These are phyloP conservation scores for Neofusicoccum sp. DNA, from an alignment of 2,329 filamentous ascomycete genomes.

Conservation along the genomic window DNA sequence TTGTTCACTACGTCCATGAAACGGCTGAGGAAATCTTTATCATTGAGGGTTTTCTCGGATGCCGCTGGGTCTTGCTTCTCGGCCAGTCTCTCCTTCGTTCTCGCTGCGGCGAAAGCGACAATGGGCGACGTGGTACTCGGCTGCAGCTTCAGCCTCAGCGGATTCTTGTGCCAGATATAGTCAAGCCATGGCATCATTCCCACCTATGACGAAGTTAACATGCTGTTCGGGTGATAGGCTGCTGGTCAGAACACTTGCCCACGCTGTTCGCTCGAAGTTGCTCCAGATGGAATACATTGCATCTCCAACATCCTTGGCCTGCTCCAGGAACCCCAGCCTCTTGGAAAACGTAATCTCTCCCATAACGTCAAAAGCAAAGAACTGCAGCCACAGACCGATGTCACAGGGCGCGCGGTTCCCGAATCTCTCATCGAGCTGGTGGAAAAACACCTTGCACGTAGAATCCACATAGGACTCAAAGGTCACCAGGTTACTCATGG, in stretches of 20 bases:
- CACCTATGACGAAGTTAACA: not conserved
- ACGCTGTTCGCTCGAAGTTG: constrained; percentile 34
- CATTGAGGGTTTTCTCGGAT: not conserved
- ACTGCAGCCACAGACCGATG: constrained; percentile 46
- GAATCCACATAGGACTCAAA: constrained; percentile 29
- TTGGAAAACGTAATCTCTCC: constrained; percentile 25
- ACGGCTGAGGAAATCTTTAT: not conserved
- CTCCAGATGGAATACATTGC: not conserved
- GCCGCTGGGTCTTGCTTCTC: not conserved
- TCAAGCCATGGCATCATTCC: constrained; percentile 18
- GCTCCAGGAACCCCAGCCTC: constrained; percentile 23
- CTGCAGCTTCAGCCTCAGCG: not conserved
- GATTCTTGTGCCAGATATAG: constrained; percentile 15
- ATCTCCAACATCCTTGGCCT: constrained; percentile 17
- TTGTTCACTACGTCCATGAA: constrained; percentile 3
- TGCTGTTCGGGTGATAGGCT: not conserved
- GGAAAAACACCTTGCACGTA: constrained; percentile 30
- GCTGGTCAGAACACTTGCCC: constrained; percentile 26
- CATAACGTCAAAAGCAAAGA: constrained; percentile 25
- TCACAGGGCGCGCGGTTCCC: constrained; percentile 22
- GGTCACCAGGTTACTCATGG: constrained; percentile 31
- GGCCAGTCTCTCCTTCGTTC: not conserved
- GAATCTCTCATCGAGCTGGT: constrained; percentile 26
- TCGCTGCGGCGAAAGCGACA: not conserved
- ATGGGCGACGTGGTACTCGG: not conserved